phyloP scores from a whole-genome alignment of 768 basidiomycete genomes.

The Mycena floridula region DNA sequence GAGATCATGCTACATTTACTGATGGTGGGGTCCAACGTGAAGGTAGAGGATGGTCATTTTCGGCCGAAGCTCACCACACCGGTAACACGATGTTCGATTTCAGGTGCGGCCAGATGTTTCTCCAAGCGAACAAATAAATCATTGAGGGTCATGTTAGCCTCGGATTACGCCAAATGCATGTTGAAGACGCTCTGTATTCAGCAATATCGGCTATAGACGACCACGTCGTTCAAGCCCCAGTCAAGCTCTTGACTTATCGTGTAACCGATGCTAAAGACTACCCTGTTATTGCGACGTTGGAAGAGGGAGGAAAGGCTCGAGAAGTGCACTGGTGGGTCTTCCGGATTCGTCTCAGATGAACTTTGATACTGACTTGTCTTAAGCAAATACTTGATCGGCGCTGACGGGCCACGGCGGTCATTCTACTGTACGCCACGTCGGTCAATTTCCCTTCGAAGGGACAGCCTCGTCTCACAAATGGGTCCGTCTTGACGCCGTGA shows the following conservation, averaged over 20 bases:
- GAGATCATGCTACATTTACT: not conserved
- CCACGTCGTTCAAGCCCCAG: not conserved
- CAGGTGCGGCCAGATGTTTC: not conserved
- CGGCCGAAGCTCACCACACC: not conserved
- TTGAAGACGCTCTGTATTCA: not conserved
- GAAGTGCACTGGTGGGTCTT: not conserved
- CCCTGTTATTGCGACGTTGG: not conserved
- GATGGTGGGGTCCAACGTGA: not conserved
- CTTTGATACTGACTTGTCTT: constrained; percentile 6
- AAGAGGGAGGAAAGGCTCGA: not conserved
- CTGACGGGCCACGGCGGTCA: constrained; percentile 10
- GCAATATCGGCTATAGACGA: not conserved
- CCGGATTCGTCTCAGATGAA: constrained; percentile 5
- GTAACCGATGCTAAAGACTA: not conserved
- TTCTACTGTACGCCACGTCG: constrained; percentile 11
- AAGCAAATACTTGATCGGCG: constrained; percentile 7
- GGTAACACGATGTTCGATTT: not conserved
- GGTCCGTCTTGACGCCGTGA: constrained; percentile 12
- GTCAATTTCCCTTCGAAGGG: constrained; percentile 8
- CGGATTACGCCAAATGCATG: not conserved
- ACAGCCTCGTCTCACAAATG: constrained; percentile 7
- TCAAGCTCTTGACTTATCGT: not conserved
- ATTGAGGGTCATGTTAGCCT: not conserved
- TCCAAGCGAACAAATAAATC: not conserved
- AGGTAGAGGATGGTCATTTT: not conserved